Conservation (phyloP, 1,139 yeast species). For the Scheffersomyces lignicola region DNA sequence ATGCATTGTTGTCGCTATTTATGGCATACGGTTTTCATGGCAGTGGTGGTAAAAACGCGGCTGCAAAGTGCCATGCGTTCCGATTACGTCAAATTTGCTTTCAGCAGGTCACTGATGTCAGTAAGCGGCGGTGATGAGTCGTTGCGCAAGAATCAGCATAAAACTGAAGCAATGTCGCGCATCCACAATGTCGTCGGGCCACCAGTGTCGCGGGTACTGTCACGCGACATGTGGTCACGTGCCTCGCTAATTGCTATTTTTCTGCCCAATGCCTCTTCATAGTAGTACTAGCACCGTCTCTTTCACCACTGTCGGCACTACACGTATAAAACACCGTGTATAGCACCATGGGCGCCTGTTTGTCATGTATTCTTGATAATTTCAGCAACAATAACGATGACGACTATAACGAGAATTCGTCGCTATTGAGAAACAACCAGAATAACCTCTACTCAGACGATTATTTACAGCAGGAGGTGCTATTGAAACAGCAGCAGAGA, state of each 20-base stretch:
- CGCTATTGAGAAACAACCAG: conserved; percentile 28
- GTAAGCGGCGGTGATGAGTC: too few relatives aligned
- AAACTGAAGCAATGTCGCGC: too few relatives aligned
- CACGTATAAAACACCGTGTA: neutral
- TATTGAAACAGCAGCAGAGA: conserved; percentile 41
- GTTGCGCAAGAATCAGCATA: too few relatives aligned
- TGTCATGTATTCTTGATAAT: conserved; percentile 47
- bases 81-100: too few relatives aligned
- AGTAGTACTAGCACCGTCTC: neutral
- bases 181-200: too few relatives aligned
- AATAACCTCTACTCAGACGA: conserved; percentile 34
- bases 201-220: too few relatives aligned
- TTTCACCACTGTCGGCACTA: neutral
- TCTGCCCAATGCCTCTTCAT: too few relatives aligned
- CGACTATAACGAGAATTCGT: conserved; percentile 38
- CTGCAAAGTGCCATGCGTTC: too few relatives aligned
- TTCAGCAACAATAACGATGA: conserved; percentile 39
- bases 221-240: neutral
- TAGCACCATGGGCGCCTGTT: conserved; percentile 46
- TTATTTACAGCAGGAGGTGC: conserved; percentile 40
- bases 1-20: too few relatives aligned
- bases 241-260: neutral
- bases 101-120: too few relatives aligned
- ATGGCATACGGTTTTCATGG: too few relatives aligned
- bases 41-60: too few relatives aligned